A percentile compares a stretch with the other conserved stretches of the same genome.
phyloP scores from a whole-genome alignment of 1,284 basidiomycete genomes.

The Apiotrichum akiyoshidainum region DNA sequence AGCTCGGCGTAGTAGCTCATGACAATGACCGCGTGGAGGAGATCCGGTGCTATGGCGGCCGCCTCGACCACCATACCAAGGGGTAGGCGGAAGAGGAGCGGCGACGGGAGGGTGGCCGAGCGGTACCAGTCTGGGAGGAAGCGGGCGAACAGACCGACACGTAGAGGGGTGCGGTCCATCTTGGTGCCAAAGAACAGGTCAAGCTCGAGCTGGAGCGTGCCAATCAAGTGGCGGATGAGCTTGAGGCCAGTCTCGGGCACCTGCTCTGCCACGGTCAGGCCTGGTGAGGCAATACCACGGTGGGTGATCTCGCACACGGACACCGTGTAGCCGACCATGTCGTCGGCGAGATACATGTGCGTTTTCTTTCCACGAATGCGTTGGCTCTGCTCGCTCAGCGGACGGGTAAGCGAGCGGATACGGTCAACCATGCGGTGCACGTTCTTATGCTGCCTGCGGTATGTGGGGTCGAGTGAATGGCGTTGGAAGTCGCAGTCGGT shows the following conservation, averaged over 20 bases:
- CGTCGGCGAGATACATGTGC: constrained; percentile 77
- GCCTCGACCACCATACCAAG: constrained; percentile 82
- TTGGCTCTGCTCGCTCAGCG: constrained; percentile 46
- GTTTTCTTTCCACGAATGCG: constrained; percentile 45
- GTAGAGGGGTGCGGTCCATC: constrained; percentile 63
- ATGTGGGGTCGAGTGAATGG: constrained; percentile 28
- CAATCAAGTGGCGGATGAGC: constrained; percentile 71
- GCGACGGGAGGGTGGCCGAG: constrained; percentile 70
- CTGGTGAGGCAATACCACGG: constrained; percentile 59
- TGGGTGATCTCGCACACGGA: constrained; percentile 74
- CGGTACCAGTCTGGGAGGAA: constrained; percentile 81
- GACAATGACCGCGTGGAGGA: constrained; percentile 76
- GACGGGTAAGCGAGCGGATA: constrained; percentile 38
- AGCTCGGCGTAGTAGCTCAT: constrained; percentile 85
- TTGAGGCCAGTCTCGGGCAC: constrained; percentile 72
- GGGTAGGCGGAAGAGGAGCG: constrained; percentile 79
- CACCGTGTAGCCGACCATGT: constrained; percentile 84
- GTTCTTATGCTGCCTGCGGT: constrained; percentile 28
- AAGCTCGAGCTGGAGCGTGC: constrained; percentile 57
- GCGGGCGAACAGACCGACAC: constrained; percentile 81
- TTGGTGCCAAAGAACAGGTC: constrained; percentile 45
- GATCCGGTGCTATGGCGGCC: constrained; percentile 80
- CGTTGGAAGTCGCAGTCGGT: constrained; percentile 37
- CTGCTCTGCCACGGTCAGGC: constrained; percentile 62
- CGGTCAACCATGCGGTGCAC: constrained; percentile 45